These are phyloP conservation scores for Xylaria sp. DNA, from an alignment of 2,329 filamentous ascomycete genomes.

Conservation along the genomic window DNA sequence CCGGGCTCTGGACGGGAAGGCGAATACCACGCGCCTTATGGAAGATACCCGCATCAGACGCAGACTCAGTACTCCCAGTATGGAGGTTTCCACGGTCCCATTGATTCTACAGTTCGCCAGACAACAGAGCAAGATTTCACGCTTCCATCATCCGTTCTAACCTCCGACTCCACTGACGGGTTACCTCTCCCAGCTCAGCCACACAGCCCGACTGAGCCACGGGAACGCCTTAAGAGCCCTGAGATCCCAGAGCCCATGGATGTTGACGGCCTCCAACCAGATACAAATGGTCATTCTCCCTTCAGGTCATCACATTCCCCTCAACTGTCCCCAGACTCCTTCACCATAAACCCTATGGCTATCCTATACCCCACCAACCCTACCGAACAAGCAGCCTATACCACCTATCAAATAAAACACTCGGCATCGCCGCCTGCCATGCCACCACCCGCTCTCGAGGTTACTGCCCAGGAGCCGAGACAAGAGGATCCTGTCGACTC, in stretches of 20 bases:
- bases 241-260: slow-evolving; percentile 52
- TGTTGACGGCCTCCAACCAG: slow-evolving; percentile 42
- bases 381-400: slow-evolving; percentile 50
- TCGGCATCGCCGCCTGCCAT: slow-evolving; percentile 48
- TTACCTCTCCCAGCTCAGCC: slow-evolving; percentile 48
- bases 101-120: slow-evolving; percentile 44
- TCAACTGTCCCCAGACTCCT: slow-evolving; percentile 44
- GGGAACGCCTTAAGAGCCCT: slow-evolving; percentile 51
- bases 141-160: slow-evolving; percentile 47
- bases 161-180: slow-evolving; percentile 45
- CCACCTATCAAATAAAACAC: slow-evolving; percentile 50
- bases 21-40: slow-evolving; percentile 33
- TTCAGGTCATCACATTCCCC: slow-evolving; percentile 48
- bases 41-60: slow-evolving; percentile 33
- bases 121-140: slow-evolving; percentile 47
- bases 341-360: slow-evolving; percentile 50
- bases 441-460: slow-evolving; percentile 43
- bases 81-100: slow-evolving; percentile 40
- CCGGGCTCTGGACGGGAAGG: slow-evolving; percentile 26
- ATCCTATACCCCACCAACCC: slow-evolving; percentile 50
- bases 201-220: slow-evolving; percentile 43
- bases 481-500: slow-evolving; percentile 39
- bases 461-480: slow-evolving; percentile 40
- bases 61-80: slow-evolving; percentile 42
- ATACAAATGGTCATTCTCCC: slow-evolving; percentile 41